phyloP scores from a whole-genome alignment of 2,329 filamentous ascomycete species.

The Ophiostoma himal-ulmi region DNA sequence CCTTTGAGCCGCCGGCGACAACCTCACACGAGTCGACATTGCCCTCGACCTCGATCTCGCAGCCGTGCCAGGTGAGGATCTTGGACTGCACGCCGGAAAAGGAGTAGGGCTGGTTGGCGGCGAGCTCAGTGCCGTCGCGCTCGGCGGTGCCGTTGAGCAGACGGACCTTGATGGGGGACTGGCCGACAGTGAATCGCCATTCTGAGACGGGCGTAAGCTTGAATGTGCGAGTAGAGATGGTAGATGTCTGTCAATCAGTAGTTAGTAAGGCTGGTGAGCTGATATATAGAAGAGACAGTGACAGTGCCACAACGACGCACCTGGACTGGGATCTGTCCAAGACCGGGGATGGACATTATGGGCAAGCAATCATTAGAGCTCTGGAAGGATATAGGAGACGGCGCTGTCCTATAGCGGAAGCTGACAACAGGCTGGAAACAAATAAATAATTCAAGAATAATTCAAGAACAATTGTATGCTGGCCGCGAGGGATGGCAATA shows the following conservation, averaged over 20 bases:
- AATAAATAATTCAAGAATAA: neutral
- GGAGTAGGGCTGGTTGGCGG: conserved; percentile 69
- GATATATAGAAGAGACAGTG: neutral
- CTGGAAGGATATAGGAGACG: neutral
- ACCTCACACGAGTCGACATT: conserved; percentile 56
- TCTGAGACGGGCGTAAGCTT: conserved; percentile 60
- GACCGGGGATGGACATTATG: conserved; percentile 65
- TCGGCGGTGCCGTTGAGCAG: conserved; percentile 79
- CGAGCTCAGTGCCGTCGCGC: conserved; percentile 91
- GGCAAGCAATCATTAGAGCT: neutral
- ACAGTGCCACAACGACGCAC: conserved; percentile 33
- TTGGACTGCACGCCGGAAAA: conserved; percentile 80
- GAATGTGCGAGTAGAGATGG: conserved; percentile 42
- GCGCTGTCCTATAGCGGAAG: neutral
- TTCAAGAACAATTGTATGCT: neutral
- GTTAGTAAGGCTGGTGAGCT: neutral
- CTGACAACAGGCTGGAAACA: neutral
- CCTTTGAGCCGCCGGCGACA: conserved; percentile 39
- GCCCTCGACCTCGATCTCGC: conserved; percentile 70
- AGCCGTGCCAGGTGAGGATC: conserved; percentile 89
- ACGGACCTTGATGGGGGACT: conserved; percentile 46
- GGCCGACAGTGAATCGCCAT: conserved; percentile 71
- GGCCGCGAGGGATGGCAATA: neutral
- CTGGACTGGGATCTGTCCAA: conserved; percentile 60
- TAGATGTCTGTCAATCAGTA: conserved; percentile 30